Conservation (phyloP, 495 filamentous ascomycete genomes). For the Penicillium paxilli region DNA sequence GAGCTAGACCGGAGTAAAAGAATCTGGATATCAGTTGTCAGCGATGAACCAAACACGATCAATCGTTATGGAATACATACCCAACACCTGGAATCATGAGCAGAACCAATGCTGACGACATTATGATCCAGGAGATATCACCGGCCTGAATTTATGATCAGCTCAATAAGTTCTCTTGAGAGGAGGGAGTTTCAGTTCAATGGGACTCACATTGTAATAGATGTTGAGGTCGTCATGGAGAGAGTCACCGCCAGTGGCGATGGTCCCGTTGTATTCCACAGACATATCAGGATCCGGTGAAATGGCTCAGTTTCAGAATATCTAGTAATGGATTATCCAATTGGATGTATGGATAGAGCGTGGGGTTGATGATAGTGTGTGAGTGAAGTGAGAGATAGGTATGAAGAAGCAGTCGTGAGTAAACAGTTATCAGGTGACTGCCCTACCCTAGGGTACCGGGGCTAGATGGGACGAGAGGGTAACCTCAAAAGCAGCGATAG, state of each 20-base stretch:
- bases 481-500: too few relatives aligned
- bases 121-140: slow-evolving; percentile 91
- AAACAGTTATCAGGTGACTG: too few relatives aligned
- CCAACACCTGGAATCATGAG: slow-evolving; percentile 98
- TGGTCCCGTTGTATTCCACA: slow-evolving; percentile 65
- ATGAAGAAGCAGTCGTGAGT: too few relatives aligned
- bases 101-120: slow-evolving; percentile 83
- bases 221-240: slow-evolving; percentile 74
- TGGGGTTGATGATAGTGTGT: too few relatives aligned
- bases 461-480: too few relatives aligned
- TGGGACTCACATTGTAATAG: slow-evolving; percentile 68
- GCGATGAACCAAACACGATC: neutral
- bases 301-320: slow-evolving; percentile 5
- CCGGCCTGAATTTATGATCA: slow-evolving; percentile 57
- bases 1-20: slow-evolving; percentile 98
- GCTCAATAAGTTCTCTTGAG: neutral
- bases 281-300: slow-evolving; percentile 30
- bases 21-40: slow-evolving; percentile 52
- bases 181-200: neutral
- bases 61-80: slow-evolving; percentile 34
- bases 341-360: too few relatives aligned
- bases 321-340: too few relatives aligned
- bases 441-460: too few relatives aligned
- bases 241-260: slow-evolving; percentile 70
- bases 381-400: too few relatives aligned